Base-by-base conservation (phyloP, 352 stramenopile genomes). In the Phytopythium delawarense region DNA sequence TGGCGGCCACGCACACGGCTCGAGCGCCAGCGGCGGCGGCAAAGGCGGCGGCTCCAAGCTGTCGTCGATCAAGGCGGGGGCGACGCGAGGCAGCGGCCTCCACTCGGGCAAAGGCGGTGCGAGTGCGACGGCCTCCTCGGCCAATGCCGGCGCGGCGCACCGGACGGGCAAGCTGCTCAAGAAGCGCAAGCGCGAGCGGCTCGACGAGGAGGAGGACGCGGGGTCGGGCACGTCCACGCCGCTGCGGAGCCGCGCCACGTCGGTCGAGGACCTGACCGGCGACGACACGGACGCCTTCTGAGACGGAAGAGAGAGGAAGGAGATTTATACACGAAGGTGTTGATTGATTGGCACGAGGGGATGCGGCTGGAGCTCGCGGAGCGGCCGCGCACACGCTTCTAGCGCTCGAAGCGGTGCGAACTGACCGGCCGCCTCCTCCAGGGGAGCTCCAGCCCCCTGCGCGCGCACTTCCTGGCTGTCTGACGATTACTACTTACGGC, bases 251-350 rank as follows among this genome's bases (percentile, higher is more conserved):
- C 55, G 55, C 20, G 55, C 55, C 28, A 42, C 28, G 9, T 61
- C 55, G 8, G 20, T 49, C 40, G 55, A 50, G 25, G 39, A 49
- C 63, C 45, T 57, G 62, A 55, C 66, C 54, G 40, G 67, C 9
- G 72, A 69, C 12, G 75, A 74, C 61, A 67, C 84, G 32, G 81
- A 89, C 65, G 77, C 85, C 52, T 74, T 88, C 12, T 89, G 74
- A 77, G 21, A 32, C 1, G 21, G 4, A 25, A 59, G 30, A 46
- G 21, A 59, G 30, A 46, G 21, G 42, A 53, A 18, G 23, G 25
- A 25, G 20, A 18, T 57, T 30, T 25, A 44, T 57, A 30, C 28
- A 48, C 25, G 32, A 44, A 45, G 25, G 49, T 40, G 35, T 40
- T 30, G 49, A 55, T 55, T 28, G 35, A 49, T 59, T 9, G 16